phyloP scores from a whole-genome alignment of 371 early-diverging fungal genomes.

The Smittium mucronatum region DNA sequence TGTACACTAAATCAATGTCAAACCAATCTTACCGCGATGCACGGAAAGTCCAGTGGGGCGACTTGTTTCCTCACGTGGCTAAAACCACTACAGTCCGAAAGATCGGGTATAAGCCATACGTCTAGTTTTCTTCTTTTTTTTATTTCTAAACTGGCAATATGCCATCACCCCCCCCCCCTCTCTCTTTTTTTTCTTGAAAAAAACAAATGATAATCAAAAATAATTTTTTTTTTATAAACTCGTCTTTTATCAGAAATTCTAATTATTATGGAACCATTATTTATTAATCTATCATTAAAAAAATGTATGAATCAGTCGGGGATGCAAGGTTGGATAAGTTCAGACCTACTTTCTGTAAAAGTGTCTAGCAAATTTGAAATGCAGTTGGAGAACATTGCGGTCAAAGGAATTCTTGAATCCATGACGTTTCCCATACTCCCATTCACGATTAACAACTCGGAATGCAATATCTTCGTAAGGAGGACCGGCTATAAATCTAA shows the following conservation, averaged over 20 bases:
- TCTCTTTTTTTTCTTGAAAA: no score
- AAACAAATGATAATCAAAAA: no score
- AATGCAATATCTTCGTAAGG: constrained; percentile 96
- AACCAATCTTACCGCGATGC: constrained; percentile 63
- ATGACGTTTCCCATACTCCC: constrained; percentile 85
- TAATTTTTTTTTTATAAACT: no score
- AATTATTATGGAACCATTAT: no score
- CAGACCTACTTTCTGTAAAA: constrained; percentile 64
- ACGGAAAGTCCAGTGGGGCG: constrained; percentile 68
- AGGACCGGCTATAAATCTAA: constrained; percentile 83
- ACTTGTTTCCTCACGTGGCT: constrained; percentile 54
- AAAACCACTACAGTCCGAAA: constrained; percentile 12
- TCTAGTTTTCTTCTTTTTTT: no score
- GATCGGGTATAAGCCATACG: neutral
- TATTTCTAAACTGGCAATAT: no score
- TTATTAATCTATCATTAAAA: no score
- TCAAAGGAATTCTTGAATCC: constrained; percentile 88
- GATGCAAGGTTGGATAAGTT: no score
- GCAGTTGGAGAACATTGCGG: constrained; percentile 76
- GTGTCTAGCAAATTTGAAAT: constrained; percentile 85
- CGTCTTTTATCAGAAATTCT: no score
- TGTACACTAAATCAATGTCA: constrained; percentile 59
- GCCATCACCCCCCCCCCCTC: no score
- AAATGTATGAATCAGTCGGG: no score
- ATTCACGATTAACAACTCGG: constrained; percentile 84